Base-by-base conservation (phyloP, 176 grass and related monocot genomes). In the Oryza officinalis region DNA sequence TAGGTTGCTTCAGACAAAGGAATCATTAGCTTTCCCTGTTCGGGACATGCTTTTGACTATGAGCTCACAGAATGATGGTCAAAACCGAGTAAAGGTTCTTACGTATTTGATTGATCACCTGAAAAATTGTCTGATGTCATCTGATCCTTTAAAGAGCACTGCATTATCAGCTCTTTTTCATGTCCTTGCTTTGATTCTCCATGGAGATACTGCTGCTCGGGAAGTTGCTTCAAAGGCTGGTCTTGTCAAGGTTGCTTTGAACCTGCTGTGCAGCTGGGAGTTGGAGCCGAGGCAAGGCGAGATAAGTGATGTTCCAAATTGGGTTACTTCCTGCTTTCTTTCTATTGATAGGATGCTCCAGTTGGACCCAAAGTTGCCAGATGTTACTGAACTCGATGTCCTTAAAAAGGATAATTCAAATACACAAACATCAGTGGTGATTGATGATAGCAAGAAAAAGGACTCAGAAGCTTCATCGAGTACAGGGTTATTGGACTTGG, bases 341-440 rank as follows among this genome's bases (percentile, higher is more conserved):
- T 96, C 96, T 76, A 76, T 99, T 80, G 93, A 99, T 90, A 90
- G 90, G 30, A 92, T 99, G 93, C 85, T 99, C 33, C 96, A 94
- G 83, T 69, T 96, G 74, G 96, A 99, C 63, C 88, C 91, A 31
- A 99, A 94, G 84, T 57, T 99, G 83, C 87, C 93, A 81, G 96
- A 90, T 85, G 85, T 99, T 78, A 86, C 66, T 27, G 80, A 96
- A 71, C 76, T 94, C 50, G 91, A 99, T 63, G 74, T 92, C 30
- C 83, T 93, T 61, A 99, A 90, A 84, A 94, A 87, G 89, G 96
- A 99, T 65, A 84, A 86, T 71, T 65, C 75, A 54, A 80, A 15
- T 74, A 30, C 47, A 10, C 85, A 90, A 67, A 76, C 81, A 43
- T 92, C 91, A 8, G 71, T 99, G 81, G 85, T 94, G 40, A 94